Conservation (phyloP, 2,329 filamentous ascomycete species). For the Xylaria digitata region DNA sequence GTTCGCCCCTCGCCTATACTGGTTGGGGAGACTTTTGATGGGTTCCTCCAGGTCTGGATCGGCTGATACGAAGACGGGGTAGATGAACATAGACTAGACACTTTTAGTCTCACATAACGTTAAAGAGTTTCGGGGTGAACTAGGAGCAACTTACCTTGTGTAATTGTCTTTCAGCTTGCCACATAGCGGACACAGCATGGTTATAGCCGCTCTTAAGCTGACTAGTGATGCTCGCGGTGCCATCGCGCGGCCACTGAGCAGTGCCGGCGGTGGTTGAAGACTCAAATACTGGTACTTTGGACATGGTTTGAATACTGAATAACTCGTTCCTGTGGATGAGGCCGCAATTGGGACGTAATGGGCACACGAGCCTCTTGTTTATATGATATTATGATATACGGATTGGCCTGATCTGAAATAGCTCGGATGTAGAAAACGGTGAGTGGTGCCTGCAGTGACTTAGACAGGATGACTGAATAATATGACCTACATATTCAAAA, state of each 20-base stretch:
- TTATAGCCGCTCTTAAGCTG: constrained; percentile 24
- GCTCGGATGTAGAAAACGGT: no score
- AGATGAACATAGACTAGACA: constrained; percentile 92
- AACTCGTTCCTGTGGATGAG: no score
- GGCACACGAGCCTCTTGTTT: no score
- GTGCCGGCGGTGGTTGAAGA: no score
- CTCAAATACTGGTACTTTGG: no score
- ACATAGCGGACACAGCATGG: constrained; percentile 12
- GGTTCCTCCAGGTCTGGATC: constrained; percentile 89
- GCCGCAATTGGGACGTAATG: no score
- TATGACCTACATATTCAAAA: no score
- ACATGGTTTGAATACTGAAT: no score
- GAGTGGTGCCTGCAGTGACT: no score
- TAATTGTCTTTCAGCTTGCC: constrained; percentile 23
- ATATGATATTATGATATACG: no score
- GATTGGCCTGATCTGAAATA: no score
- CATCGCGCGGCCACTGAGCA: constrained; percentile 14
- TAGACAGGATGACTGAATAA: no score
- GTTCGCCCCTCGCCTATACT: constrained; percentile 88
- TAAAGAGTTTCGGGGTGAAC: not conserved
- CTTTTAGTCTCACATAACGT: constrained; percentile 7
- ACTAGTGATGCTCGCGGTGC: constrained; percentile 19
- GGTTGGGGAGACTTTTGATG: constrained; percentile 90
- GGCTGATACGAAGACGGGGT: constrained; percentile 95
- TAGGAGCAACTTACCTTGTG: constrained; percentile 9